Conservation (phyloP, 2,329 filamentous ascomycete species). For the Stachybotrys elegans region DNA sequence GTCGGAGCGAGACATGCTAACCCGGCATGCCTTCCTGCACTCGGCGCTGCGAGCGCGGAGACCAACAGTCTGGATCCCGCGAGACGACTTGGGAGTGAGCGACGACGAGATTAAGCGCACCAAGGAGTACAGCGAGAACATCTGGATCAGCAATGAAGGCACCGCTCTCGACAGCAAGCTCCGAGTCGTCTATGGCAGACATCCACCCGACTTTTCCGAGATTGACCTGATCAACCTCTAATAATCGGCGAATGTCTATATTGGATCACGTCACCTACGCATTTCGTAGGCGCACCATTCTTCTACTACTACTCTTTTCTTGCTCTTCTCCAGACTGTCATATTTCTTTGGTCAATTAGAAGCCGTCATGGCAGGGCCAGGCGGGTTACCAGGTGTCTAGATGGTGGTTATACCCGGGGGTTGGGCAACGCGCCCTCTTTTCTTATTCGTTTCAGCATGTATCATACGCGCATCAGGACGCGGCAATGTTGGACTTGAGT, state of each 20-base stretch:
- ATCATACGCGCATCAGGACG: too few relatives aligned
- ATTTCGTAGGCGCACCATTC: too few relatives aligned
- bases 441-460: too few relatives aligned
- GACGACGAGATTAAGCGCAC: conserved; percentile 86
- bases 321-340: too few relatives aligned
- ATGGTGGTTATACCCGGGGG: too few relatives aligned
- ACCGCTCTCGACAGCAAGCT: conserved; percentile 80
- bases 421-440: too few relatives aligned
- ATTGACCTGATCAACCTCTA: conserved; percentile 79
- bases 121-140: conserved; percentile 66
- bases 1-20: conserved; percentile 79
- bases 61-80: conserved; percentile 90
- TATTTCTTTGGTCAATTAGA: too few relatives aligned
- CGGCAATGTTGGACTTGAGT: too few relatives aligned
- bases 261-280: too few relatives aligned
- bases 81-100: conserved; percentile 82
- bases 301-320: too few relatives aligned
- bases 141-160: conserved; percentile 94
- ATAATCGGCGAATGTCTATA: conserved; percentile 1
- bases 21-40: conserved; percentile 86
- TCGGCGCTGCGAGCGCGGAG: conserved; percentile 77
- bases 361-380: too few relatives aligned
- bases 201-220: conserved; percentile 86
- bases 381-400: too few relatives aligned
- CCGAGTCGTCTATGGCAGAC: conserved; percentile 76